These are phyloP conservation scores for Pholiota molesta DNA, from an alignment of 768 basidiomycete species.

Conservation along the genomic window DNA sequence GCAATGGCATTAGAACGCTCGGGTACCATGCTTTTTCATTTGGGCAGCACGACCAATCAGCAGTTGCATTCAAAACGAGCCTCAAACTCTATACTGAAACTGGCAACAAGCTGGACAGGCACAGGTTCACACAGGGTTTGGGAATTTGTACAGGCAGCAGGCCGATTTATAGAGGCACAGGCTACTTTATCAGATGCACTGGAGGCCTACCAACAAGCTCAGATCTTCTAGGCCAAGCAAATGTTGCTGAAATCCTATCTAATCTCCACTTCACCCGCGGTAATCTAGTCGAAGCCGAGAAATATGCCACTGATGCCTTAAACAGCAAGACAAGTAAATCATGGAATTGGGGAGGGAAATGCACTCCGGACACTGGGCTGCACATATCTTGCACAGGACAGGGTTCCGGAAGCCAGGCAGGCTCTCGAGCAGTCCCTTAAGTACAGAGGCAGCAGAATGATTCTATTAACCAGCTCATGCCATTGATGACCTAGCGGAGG, in stretches of 20 bases:
- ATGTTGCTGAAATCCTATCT: not conserved
- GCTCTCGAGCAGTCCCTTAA: not conserved
- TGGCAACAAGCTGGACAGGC: not conserved
- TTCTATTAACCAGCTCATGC: not conserved
- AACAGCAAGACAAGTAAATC: not conserved
- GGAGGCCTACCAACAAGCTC: not conserved
- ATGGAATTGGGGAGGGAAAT: not conserved
- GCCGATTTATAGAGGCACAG: not conserved
- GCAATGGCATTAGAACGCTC: not conserved
- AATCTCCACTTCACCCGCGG: not conserved
- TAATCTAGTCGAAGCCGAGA: not conserved
- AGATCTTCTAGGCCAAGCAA: not conserved
- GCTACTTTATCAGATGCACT: not conserved
- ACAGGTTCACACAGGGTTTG: not conserved
- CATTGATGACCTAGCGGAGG: not conserved
- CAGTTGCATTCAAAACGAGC: not conserved
- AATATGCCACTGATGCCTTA: too few relatives aligned
- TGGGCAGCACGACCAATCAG: not conserved
- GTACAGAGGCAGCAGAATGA: not conserved
- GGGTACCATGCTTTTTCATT: not conserved
- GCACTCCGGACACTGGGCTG: not conserved
- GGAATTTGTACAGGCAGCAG: not conserved
- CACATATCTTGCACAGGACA: not conserved
- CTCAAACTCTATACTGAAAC: not conserved
- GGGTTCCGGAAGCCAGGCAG: not conserved